Evolutionary conservation across 768 basidiomycete genomes (phyloP).

Genomic region (Calocybe cyanea): DNA sequence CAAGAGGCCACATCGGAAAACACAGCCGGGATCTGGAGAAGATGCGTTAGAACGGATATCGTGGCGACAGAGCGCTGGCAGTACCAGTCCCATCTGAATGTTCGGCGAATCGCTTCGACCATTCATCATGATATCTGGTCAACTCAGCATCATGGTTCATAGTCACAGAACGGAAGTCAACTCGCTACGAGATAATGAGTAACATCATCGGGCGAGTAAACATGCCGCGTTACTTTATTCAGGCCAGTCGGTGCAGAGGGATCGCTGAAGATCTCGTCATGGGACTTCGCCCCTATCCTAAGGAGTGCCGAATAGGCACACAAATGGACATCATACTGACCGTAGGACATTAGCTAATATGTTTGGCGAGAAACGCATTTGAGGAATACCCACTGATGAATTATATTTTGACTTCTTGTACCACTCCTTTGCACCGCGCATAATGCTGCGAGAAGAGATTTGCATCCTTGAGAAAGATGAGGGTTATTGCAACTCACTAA

Average conservation of each 20-base stretch:
- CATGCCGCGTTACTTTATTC: slow-evolving; percentile 50
- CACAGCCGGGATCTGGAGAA: slow-evolving; percentile 48
- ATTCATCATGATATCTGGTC: slow-evolving; percentile 60
- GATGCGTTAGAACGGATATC: slow-evolving; percentile 4
- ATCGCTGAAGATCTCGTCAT: slow-evolving; percentile 75
- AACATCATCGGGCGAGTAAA: not conserved
- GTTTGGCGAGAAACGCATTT: not conserved
- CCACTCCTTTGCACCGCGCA: slow-evolving; percentile 71
- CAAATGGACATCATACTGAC: slow-evolving; percentile 70
- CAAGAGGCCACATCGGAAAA: slow-evolving; percentile 61
- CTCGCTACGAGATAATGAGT: slow-evolving; percentile 35
- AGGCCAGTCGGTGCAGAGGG: slow-evolving; percentile 62
- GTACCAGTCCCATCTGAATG: slow-evolving; percentile 59
- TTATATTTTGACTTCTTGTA: slow-evolving; percentile 68
- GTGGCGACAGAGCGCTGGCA: slow-evolving; percentile 2
- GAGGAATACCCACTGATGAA: slow-evolving; percentile 37
- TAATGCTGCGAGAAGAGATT: slow-evolving; percentile 38
- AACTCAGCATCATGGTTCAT: slow-evolving; percentile 55
- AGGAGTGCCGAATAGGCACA: slow-evolving; percentile 70
- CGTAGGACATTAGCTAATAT: slow-evolving; percentile 2
- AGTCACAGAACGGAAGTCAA: slow-evolving; percentile 68
- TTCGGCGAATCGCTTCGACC: slow-evolving; percentile 54
- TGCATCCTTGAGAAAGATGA: not conserved
- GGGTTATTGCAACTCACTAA: slow-evolving; percentile 40
- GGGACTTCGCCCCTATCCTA: slow-evolving; percentile 69